Conservation (phyloP, 345 rosid species). For the Aquilaria yunnanensis region DNA sequence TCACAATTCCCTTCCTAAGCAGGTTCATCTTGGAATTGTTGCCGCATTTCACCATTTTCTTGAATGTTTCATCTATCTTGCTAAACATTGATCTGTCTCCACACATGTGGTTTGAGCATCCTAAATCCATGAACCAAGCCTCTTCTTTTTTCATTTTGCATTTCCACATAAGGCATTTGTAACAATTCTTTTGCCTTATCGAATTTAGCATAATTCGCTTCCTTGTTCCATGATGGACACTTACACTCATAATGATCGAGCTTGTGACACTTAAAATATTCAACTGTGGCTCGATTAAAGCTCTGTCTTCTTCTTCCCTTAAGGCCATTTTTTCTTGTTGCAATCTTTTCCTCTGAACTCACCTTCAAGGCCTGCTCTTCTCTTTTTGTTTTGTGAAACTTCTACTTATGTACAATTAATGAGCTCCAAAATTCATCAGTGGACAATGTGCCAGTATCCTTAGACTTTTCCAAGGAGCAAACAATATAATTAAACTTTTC, state of each 20-base stretch:
- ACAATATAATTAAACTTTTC: too few relatives aligned
- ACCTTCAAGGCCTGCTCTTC: background rate
- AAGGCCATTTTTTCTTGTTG: background rate
- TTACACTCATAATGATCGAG: background rate
- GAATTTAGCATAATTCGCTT: background rate
- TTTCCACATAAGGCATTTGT: too few relatives aligned
- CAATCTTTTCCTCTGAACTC: background rate
- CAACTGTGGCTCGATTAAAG: too few relatives aligned
- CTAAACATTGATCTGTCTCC: background rate
- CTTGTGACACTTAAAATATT: too few relatives aligned
- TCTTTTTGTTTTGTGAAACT: background rate
- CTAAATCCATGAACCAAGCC: too few relatives aligned
- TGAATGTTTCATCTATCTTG: too few relatives aligned
- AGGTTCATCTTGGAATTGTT: background rate
- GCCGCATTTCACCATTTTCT: too few relatives aligned
- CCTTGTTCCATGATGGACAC: background rate
- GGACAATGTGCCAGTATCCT: too few relatives aligned
- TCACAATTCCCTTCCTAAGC: background rate
- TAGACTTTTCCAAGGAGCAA: too few relatives aligned
- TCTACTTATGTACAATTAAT: too few relatives aligned
- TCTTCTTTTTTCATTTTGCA: too few relatives aligned
- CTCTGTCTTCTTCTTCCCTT: background rate
- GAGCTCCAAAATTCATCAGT: too few relatives aligned
- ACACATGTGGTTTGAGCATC: conserved; percentile 6
- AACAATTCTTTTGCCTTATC: background rate